Base-by-base conservation (phyloP, 495 filamentous ascomycete genomes). In the Acidomyces sp. region DNA sequence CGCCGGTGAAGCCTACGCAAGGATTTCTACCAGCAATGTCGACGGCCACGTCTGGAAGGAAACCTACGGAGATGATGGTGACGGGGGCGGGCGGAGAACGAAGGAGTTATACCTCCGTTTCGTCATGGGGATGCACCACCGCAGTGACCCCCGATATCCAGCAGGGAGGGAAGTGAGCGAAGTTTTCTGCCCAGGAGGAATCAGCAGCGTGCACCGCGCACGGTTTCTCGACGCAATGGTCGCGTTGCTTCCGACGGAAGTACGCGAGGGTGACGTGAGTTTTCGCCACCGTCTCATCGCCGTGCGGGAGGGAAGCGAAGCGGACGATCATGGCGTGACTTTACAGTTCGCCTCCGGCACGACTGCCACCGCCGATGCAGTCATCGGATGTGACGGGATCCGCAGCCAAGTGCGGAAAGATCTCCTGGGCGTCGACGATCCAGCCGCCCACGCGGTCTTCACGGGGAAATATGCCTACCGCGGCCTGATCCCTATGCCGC, bases 401-500 rank as follows among this genome's bases (percentile, higher is more conserved):
- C 37, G 51, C 16, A 38, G 41, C n/a, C 12, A 28, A 4, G 31
- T 35, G 5, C 25, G 51, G 9, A 29, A 21, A 12, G 57, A 54
- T 9, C 23, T 47, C 16, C 30, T 51, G 11, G 32, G 46, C 1
- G 49, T 45, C 17, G 34, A 43, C 16, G 12, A 43, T 0, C 59
- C 58, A 3, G 57, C 21, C 18, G 27, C 58, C 2, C 43, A 58
- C n/a, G 61, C 70, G 4, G 54, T 46, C 15, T 74, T 67, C 44
- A 63, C 62, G 4, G 59, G 66, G 35, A 68, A 70, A 49, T 66
- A 63, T 23, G 64, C 60, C 4, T 75, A 71, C 41, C 66, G 72
- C 1, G 65, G 62, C 7, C 28, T 75, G 27, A 54, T 74, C 9
- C 69, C 65, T 2, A 70, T 72, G 67, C 54, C 62, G 0, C 60